Conservation (phyloP, 2,329 filamentous ascomycete genomes). For the Dactylellina drechsleri region DNA sequence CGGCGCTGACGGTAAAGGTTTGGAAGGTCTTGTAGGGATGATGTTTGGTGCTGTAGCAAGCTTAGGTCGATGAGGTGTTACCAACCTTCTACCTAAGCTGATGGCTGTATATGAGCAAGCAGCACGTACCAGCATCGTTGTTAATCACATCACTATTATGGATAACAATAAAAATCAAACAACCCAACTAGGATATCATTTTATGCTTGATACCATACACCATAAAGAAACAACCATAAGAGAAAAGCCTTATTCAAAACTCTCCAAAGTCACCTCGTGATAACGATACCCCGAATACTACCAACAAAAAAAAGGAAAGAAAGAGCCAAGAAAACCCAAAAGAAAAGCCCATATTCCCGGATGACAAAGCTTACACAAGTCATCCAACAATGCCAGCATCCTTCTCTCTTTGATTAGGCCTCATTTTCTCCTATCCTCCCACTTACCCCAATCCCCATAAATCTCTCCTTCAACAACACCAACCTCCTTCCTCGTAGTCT, state of each 20-base stretch:
- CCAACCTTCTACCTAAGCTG: too few species aligned
- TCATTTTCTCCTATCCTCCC: constrained; percentile 45
- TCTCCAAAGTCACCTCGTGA: too few species aligned
- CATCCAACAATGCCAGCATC: neutral
- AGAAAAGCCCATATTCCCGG: neutral
- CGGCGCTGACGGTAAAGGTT: constrained; percentile 34
- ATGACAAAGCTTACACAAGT: neutral
- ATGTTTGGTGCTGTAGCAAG: constrained; percentile 54
- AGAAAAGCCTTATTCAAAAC: too few species aligned
- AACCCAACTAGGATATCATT: too few species aligned
- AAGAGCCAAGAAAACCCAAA: neutral
- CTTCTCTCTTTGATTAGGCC: constrained; percentile 7
- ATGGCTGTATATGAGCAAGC: too few species aligned
- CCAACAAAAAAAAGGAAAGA: too few species aligned
- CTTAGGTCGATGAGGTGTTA: constrained; percentile 22
- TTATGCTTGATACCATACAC: too few species aligned
- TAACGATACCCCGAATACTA: too few species aligned
- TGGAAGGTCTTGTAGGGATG: constrained; percentile 51
- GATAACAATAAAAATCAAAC: neutral
- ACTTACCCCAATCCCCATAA: constrained; percentile 51
- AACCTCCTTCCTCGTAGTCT: constrained; percentile 47
- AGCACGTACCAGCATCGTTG: too few species aligned
- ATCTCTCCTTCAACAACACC: constrained; percentile 45
- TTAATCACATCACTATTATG: too few species aligned
- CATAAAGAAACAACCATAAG: too few species aligned